Conservation (phyloP, 768 basidiomycete species). For the Hydnomerulius pinastri region DNA sequence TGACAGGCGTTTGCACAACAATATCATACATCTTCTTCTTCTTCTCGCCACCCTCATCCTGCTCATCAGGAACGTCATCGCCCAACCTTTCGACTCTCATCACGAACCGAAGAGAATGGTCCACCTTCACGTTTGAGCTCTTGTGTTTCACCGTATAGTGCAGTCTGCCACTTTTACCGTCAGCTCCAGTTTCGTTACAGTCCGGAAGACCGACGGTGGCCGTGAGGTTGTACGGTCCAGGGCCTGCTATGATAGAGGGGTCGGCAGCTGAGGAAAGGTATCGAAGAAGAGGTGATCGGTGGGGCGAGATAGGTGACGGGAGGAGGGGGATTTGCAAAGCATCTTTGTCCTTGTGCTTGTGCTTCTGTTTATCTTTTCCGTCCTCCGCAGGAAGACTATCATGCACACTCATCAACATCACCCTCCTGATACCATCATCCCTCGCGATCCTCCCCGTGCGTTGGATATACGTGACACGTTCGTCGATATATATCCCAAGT, state of each 20-base stretch:
- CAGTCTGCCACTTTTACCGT: slow-evolving; percentile 38
- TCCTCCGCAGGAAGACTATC: slow-evolving; percentile 19
- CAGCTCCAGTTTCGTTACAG: slow-evolving; percentile 2
- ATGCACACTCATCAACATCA: slow-evolving; percentile 20
- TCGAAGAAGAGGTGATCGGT: slow-evolving; percentile 28
- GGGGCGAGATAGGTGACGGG: slow-evolving; percentile 30
- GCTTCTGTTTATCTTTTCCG: slow-evolving; percentile 10
- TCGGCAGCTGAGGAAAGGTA: slow-evolving; percentile 15
- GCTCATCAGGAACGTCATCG: slow-evolving; percentile 61
- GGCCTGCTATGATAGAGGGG: slow-evolving; percentile 23
- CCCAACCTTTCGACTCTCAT: slow-evolving; percentile 77
- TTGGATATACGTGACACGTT: slow-evolving; percentile 16
- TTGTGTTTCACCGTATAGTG: slow-evolving; percentile 74
- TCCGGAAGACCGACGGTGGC: slow-evolving; percentile 17
- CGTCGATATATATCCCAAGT: slow-evolving; percentile 75
- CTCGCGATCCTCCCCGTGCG: background rate
- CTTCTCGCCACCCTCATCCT: slow-evolving; percentile 65
- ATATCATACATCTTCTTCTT: slow-evolving; percentile 86
- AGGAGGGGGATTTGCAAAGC: slow-evolving; percentile 21
- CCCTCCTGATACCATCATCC: slow-evolving; percentile 8
- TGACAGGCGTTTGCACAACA: slow-evolving; percentile 82
- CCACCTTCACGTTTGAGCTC: slow-evolving; percentile 67
- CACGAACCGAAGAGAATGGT: slow-evolving; percentile 78
- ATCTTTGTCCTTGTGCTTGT: slow-evolving; percentile 13
- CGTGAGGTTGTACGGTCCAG: slow-evolving; percentile 27